Conservation (phyloP, 2,329 filamentous ascomycete species). For the Eurotiales sp. region DNA sequence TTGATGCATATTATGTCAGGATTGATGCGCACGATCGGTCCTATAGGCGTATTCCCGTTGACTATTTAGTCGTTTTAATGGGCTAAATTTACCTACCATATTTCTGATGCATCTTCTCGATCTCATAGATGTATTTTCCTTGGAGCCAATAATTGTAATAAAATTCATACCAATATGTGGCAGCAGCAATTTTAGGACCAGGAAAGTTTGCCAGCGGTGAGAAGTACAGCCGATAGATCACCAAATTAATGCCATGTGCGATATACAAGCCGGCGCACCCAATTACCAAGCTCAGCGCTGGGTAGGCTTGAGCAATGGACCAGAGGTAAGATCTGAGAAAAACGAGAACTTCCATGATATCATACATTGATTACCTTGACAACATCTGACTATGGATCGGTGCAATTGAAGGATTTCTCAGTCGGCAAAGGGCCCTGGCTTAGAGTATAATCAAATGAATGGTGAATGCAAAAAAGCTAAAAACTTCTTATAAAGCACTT, state of each 20-base stretch:
- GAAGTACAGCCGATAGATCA: constrained; percentile 19
- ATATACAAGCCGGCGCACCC: not conserved
- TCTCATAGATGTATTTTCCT: constrained; percentile 25
- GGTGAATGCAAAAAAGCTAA: too few species aligned
- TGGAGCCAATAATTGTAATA: constrained; percentile 21
- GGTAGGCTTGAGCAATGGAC: not conserved
- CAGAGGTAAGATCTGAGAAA: not conserved
- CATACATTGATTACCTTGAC: too few species aligned
- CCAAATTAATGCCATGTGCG: constrained; percentile 5
- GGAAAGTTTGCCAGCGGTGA: constrained; percentile 20
- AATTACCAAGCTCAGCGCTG: not conserved
- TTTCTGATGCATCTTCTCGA: constrained; percentile 27
- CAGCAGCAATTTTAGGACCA: constrained; percentile 20
- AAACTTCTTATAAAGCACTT: too few species aligned
- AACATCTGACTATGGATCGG: too few species aligned
- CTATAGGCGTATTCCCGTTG: not conserved
- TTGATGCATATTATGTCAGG: constrained; percentile 19
- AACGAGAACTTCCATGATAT: not conserved
- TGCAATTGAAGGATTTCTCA: too few species aligned
- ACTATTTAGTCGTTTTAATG: not conserved
- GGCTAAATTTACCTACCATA: constrained; percentile 27
- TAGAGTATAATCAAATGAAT: too few species aligned
- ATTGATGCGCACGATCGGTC: constrained; percentile 21
- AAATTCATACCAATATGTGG: constrained; percentile 22
- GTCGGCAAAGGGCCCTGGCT: too few species aligned